Evolutionary conservation across 352 stramenopile species (phyloP).

Genomic region (Phytophthora rubi): DNA sequence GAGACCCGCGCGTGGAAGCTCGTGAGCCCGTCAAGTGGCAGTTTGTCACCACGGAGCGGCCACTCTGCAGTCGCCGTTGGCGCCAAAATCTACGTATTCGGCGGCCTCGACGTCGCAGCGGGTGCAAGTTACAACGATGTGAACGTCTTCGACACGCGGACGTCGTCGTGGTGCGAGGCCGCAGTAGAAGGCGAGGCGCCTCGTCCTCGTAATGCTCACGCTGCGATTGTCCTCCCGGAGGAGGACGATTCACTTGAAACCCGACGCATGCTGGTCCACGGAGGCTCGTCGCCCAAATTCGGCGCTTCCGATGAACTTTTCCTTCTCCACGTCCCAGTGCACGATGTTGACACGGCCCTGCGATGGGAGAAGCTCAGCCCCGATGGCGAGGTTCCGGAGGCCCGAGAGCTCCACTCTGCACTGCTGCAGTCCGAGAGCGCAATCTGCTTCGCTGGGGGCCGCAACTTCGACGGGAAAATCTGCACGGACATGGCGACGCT

Average conservation of each 20-base stretch:
- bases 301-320: slow-evolving; percentile 63
- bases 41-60: slow-evolving; percentile 59
- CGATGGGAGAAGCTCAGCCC: slow-evolving; percentile 39
- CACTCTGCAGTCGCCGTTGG: slow-evolving; percentile 65
- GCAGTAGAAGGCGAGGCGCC: too few species aligned
- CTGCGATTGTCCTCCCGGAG: slow-evolving; percentile 44
- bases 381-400: not conserved
- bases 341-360: not conserved
- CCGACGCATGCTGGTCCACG: slow-evolving; percentile 57
- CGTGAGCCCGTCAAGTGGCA: slow-evolving; percentile 18
- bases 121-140: too few species aligned
- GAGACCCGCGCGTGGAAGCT: slow-evolving; percentile 30
- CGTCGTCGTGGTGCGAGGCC: too few species aligned
- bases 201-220: slow-evolving; percentile 55
- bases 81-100: slow-evolving; percentile 57
- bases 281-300: slow-evolving; percentile 63
- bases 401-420: slow-evolving; percentile 56
- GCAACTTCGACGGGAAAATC: slow-evolving; percentile 56
- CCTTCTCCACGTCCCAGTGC: slow-evolving; percentile 42
- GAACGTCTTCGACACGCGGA: too few species aligned
- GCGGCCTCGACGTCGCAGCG: slow-evolving; percentile 53
- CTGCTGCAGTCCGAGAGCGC: slow-evolving; percentile 20
- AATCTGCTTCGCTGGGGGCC: slow-evolving; percentile 57
- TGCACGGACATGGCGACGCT: slow-evolving; percentile 55
- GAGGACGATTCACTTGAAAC: not conserved